A percentile compares a stretch with the other conserved stretches of the same genome.
Conservation (phyloP, 306 rosid species). For the Canavalia gladiata region DNA sequence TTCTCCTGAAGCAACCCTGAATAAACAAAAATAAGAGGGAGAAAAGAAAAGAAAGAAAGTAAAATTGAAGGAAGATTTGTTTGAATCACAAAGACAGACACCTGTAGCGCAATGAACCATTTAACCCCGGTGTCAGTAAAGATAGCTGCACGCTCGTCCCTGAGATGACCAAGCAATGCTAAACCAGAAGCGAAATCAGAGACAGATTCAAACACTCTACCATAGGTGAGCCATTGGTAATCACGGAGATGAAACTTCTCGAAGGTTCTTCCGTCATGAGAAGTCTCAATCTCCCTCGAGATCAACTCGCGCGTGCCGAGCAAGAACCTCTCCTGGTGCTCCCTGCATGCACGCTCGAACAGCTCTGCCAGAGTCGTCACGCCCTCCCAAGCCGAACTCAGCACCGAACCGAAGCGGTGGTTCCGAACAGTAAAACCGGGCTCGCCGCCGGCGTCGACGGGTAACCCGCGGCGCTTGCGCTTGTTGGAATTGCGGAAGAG, state of each 20-base stretch:
- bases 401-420: constrained; percentile 54
- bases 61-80: not conserved
- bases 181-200: constrained; percentile 82
- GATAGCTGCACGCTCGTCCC: constrained; percentile 84
- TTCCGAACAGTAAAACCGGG: constrained; percentile 73
- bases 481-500: constrained; percentile 61
- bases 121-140: constrained; percentile 92
- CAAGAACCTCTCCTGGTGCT: constrained; percentile 56
- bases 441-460: constrained; percentile 73
- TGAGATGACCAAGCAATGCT: constrained; percentile 69
- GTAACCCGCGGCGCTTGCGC: constrained; percentile 71
- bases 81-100: constrained; percentile 45
- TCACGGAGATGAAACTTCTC: constrained; percentile 94
- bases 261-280: constrained; percentile 72
- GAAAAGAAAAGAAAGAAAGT: not conserved
- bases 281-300: constrained; percentile 64
- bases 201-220: constrained; percentile 72
- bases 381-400: constrained; percentile 79
- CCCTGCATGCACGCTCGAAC: constrained; percentile 74
- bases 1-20: constrained; percentile 95
- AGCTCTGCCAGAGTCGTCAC: constrained; percentile 84
- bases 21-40: constrained; percentile 26
- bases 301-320: constrained; percentile 87
- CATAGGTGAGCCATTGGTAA: constrained; percentile 82
- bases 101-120: constrained; percentile 98